Percentiles rank a stretch among this genome's conserved stretches.
Evolutionary conservation across 306 rosid species (phyloP).

Genomic region (Luffa aegyptiaca): DNA sequence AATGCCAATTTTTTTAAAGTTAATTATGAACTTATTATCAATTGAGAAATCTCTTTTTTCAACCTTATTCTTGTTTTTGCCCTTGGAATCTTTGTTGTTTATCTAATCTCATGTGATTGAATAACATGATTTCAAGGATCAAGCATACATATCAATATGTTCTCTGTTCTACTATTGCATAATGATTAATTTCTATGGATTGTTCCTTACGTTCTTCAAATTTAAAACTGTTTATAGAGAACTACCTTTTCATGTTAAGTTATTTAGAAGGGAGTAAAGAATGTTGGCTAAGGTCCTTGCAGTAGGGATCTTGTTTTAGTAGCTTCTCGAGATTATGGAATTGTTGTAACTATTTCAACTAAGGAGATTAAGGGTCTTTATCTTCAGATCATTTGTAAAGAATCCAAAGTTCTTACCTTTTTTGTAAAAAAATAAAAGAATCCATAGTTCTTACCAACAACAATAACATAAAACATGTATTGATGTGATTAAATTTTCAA

Average conservation of each 20-base stretch:
- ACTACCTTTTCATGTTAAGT: neutral
- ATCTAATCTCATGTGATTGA: neutral
- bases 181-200: neutral
- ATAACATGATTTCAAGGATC: neutral
- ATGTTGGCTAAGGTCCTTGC: neutral
- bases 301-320: neutral
- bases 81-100: conserved; percentile 1
- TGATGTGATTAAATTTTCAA: neutral
- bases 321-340: neutral
- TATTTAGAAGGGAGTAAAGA: neutral
- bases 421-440: no score
- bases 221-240: neutral
- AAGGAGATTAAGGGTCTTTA: neutral
- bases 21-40: neutral
- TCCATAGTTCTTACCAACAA: no score
- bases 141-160: neutral
- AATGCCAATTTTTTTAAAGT: conserved; percentile 21
- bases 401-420: no score
- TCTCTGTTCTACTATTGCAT: neutral
- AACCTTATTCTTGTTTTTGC: neutral
- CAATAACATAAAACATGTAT: neutral
- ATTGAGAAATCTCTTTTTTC: neutral
- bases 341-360: neutral
- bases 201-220: neutral
- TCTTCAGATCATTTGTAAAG: neutral